Percentiles rank a stretch among this genome's conserved stretches.
Evolutionary conservation across 176 grass and related monocot genomes (phyloP).

Genomic region (Pharus latifolius): DNA sequence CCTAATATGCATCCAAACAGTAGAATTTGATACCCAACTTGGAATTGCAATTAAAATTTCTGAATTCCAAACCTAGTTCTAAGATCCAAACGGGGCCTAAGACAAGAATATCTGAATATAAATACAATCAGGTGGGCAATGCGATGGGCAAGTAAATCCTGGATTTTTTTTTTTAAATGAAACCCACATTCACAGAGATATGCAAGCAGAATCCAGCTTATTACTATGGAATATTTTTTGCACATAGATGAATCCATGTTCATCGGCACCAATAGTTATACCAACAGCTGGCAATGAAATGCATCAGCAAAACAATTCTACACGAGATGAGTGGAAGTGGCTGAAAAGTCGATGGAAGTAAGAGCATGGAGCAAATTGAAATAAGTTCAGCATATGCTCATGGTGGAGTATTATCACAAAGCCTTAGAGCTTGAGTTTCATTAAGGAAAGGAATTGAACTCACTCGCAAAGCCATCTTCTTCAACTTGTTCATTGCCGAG

Average conservation of each 20-base stretch:
- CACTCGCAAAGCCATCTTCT: slow-evolving; percentile 98
- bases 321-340: neutral
- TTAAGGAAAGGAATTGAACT: neutral
- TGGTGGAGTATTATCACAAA: neutral
- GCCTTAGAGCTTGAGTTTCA: neutral
- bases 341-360: neutral
- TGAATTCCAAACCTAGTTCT: too few species aligned
- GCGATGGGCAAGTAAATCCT: neutral
- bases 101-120: too few species aligned
- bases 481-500: slow-evolving; percentile 97
- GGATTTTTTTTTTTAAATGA: too few species aligned
- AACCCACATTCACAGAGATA: too few species aligned
- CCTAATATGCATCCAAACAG: too few species aligned
- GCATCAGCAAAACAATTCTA: neutral
- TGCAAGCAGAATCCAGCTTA: neutral
- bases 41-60: too few species aligned
- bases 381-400: neutral
- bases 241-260: neutral
- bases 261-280: neutral
- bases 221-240: neutral
- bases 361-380: neutral
- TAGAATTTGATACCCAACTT: too few species aligned
- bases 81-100: too few species aligned
- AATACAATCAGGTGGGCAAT: neutral
- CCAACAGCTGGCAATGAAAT: neutral